Evolutionary conservation across 768 basidiomycete genomes (phyloP).

Genomic region (Boletus huronensis): DNA sequence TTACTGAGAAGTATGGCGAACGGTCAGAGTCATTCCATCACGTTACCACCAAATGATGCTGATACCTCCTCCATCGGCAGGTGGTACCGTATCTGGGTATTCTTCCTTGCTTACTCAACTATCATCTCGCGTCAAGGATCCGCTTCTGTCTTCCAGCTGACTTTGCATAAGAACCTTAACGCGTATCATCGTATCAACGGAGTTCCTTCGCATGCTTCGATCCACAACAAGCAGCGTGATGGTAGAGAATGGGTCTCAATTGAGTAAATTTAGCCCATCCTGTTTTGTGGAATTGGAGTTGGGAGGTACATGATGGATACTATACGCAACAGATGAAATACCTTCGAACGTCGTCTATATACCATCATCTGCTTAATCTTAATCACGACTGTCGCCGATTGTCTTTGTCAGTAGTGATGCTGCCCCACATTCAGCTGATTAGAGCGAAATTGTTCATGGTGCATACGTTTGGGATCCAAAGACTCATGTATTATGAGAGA

Average conservation of each 20-base stretch:
- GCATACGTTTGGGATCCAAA: too few species aligned
- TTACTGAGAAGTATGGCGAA: slow-evolving; percentile 86
- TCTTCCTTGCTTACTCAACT: slow-evolving; percentile 92
- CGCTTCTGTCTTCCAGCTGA: slow-evolving; percentile 94
- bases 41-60: not conserved
- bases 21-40: slow-evolving; percentile 34
- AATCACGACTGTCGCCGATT: slow-evolving; percentile 2
- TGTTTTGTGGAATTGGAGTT: not conserved
- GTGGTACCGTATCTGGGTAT: slow-evolving; percentile 95
- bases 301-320: not conserved
- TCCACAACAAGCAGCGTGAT: slow-evolving; percentile 52
- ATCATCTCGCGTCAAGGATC: slow-evolving; percentile 87
- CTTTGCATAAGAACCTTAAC: slow-evolving; percentile 97
- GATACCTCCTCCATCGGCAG: slow-evolving; percentile 13
- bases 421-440: too few species aligned
- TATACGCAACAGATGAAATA: slow-evolving; percentile 10
- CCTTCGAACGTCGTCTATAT: slow-evolving; percentile 15
- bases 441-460: too few species aligned
- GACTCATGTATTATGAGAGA: too few species aligned
- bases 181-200: slow-evolving; percentile 90
- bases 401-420: not conserved
- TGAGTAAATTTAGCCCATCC: slow-evolving; percentile 11
- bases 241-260: slow-evolving; percentile 25
- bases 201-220: slow-evolving; percentile 75
- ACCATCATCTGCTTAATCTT: slow-evolving; percentile 27